phyloP scores from a whole-genome alignment of 2,329 filamentous ascomycete genomes.

The Pyricularia grisea region DNA sequence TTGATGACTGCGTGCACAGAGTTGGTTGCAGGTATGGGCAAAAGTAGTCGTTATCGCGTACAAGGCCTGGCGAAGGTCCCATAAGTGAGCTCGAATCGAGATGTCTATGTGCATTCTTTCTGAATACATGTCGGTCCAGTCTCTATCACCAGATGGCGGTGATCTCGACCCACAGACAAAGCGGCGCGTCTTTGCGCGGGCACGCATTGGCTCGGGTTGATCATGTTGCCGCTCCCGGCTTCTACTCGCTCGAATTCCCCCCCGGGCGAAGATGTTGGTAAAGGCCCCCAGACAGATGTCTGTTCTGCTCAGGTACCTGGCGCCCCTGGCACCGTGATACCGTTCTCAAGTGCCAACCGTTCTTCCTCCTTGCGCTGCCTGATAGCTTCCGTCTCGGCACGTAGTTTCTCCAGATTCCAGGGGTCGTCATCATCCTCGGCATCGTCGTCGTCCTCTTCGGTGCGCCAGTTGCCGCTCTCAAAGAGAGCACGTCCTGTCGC shows the following conservation, averaged over 20 bases:
- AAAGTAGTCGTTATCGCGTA: slow-evolving; percentile 6
- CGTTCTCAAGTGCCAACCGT: slow-evolving; percentile 30
- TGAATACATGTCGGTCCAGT: slow-evolving; percentile 1
- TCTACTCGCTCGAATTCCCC: background rate
- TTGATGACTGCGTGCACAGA: background rate
- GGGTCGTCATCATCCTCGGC: slow-evolving; percentile 43
- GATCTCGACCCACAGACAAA: background rate
- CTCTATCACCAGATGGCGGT: background rate
- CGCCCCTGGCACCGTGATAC: slow-evolving; percentile 9
- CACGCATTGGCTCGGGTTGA: background rate
- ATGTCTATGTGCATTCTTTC: background rate
- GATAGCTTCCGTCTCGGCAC: slow-evolving; percentile 74
- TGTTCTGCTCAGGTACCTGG: slow-evolving; percentile 2
- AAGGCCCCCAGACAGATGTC: background rate
- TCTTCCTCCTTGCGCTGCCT: slow-evolving; percentile 72
- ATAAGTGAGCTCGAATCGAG: background rate
- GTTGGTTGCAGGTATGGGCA: background rate
- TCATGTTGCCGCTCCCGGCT: background rate
- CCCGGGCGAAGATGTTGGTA: background rate
- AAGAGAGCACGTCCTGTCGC: slow-evolving; percentile 92
- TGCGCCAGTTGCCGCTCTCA: slow-evolving; percentile 88
- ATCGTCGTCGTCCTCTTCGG: slow-evolving; percentile 53
- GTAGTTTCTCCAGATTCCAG: slow-evolving; percentile 77
- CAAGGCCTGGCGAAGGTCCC: slow-evolving; percentile 2
- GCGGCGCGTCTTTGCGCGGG: slow-evolving; percentile 1